Evolutionary conservation across 2,329 filamentous ascomycete genomes (phyloP).

Genomic region (Claviceps pazoutovae): DNA sequence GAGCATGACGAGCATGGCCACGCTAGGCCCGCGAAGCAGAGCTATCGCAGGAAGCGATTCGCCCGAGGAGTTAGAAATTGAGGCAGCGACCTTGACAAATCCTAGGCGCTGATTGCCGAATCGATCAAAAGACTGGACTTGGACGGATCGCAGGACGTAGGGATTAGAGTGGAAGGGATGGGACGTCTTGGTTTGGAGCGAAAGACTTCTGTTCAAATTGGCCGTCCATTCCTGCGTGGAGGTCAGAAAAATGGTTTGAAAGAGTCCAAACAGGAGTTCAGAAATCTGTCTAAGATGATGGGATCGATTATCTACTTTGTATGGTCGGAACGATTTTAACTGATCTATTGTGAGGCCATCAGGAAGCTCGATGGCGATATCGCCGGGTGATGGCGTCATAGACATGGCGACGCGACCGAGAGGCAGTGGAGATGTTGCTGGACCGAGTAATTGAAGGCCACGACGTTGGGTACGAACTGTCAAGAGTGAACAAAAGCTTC

Average conservation of each 20-base stretch:
- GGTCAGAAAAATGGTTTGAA: background rate
- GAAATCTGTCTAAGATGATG: background rate
- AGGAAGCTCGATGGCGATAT: constrained; percentile 26
- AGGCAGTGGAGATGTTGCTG: background rate
- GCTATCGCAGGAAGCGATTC: constrained; percentile 39
- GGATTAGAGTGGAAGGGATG: constrained; percentile 42
- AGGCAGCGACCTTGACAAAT: constrained; percentile 41
- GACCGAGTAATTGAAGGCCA: background rate
- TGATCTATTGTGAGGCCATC: constrained; percentile 26
- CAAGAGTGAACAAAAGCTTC: background rate
- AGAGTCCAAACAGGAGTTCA: background rate
- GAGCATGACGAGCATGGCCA: constrained; percentile 45
- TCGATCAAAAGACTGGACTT: constrained; percentile 38
- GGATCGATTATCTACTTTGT: constrained; percentile 21
- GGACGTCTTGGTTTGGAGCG: constrained; percentile 25
- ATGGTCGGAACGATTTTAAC: constrained; percentile 31
- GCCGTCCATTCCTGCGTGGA: constrained; percentile 31
- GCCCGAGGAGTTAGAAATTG: constrained; percentile 31
- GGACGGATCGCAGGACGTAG: constrained; percentile 36
- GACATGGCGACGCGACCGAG: background rate
- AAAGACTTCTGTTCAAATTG: constrained; percentile 32
- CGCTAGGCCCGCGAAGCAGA: constrained; percentile 45
- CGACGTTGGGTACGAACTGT: background rate
- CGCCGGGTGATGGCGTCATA: constrained; percentile 5
- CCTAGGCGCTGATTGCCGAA: constrained; percentile 35